Base-by-base conservation (phyloP, 805 yeast genomes). In the Metschnikowia koreensis region DNA sequence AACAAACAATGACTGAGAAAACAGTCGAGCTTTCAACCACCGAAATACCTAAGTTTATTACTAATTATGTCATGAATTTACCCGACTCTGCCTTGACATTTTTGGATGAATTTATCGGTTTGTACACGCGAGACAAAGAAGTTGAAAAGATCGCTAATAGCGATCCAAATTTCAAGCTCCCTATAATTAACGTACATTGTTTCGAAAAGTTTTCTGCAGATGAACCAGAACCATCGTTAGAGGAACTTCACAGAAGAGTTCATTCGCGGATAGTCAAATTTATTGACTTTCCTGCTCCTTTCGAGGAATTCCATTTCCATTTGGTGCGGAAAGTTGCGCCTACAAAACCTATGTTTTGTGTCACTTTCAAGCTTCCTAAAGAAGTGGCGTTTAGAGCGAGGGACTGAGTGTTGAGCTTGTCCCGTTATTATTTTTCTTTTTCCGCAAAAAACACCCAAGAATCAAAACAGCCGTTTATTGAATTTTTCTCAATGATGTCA, bases 251-350 rank as follows among this genome's bases (percentile, higher is more conserved):
- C 47, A 67, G 61, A n/a, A 77, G 96, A 58, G 80, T 92, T 7
- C 84, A 85, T 53, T 77, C 81, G 17, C 64, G 73, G 29, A 67
- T 75, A 1, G 69, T 82, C 3, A 59, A 72, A 5, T 67, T 77
- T 15, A 66, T 86, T 37, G 73, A 75, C 2, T 76, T 63, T 60
- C 73, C 80, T 0, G 69, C 82, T 8, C 78, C 82, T 0, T 71
- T 82, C 12, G 75, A 75, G 3, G 65, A 71, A 0, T 68, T 87
- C 38, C 63, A 69, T 0, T 87, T 93, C 69, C 98, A 93, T 63
- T 72, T 86, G 57, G 99, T 94, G 9, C 82, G 99, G 65, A 86
- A 84, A 66, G 99, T 94, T 7, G 93, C 99, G 0, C 99, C 99
- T 4, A 89, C 97, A 6, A 94, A 94, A 65, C 93, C 93, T 34